Conservation (phyloP, 352 stramenopile genomes). For the Globisporangium viniferum region DNA sequence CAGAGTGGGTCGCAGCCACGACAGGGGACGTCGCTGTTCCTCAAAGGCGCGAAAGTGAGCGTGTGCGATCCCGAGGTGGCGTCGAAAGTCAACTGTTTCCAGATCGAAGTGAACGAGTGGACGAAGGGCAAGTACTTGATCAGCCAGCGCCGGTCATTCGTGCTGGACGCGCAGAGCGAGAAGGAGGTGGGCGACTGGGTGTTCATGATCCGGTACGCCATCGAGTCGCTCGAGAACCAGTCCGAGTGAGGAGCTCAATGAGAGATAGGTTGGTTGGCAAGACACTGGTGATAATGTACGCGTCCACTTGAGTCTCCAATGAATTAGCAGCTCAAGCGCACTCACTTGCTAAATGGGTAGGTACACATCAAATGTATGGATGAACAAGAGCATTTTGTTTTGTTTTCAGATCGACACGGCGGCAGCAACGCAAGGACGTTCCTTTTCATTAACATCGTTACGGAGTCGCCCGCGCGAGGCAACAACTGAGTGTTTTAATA, state of each 20-base stretch:
- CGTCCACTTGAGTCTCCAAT: too few relatives aligned
- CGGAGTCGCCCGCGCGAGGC: background rate
- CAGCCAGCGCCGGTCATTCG: slow-evolving; percentile 60
- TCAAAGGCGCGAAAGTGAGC: slow-evolving; percentile 71
- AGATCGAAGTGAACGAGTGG: slow-evolving; percentile 82
- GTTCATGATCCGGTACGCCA: slow-evolving; percentile 83
- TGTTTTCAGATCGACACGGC: slow-evolving; percentile 6
- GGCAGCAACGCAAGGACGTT: slow-evolving; percentile 12
- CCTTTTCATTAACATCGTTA: slow-evolving; percentile 20
- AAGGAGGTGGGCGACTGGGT: slow-evolving; percentile 81
- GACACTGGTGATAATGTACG: background rate
- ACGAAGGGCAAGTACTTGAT: slow-evolving; percentile 70
- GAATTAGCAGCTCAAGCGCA: background rate
- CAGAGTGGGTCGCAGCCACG: slow-evolving; percentile 30
- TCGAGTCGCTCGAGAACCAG: slow-evolving; percentile 80
- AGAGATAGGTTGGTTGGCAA: background rate
- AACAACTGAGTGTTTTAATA: slow-evolving; percentile 11
- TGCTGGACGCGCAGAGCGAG: slow-evolving; percentile 71
- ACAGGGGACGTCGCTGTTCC: slow-evolving; percentile 60
- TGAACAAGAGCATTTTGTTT: background rate
- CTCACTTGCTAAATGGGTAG: background rate
- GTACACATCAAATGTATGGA: background rate
- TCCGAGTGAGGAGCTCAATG: slow-evolving; percentile 2
- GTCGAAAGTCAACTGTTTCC: slow-evolving; percentile 78
- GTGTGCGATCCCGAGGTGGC: slow-evolving; percentile 70